Base-by-base conservation (phyloP, 345 rosid genomes). In the Limnanthes douglasii region DNA sequence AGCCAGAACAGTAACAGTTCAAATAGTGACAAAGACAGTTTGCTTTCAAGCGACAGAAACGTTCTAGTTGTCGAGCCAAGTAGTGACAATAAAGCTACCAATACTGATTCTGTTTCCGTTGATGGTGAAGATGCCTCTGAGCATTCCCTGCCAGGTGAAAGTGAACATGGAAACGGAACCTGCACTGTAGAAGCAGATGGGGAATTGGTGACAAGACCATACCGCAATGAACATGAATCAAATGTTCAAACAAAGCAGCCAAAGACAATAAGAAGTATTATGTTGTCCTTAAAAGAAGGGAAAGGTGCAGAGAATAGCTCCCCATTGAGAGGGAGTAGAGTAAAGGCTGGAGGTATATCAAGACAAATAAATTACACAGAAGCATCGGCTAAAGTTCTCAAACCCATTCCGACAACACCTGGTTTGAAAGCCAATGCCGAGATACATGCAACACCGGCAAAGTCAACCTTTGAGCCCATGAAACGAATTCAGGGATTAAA, bases 211-310 rank as follows among this genome's bases (percentile, higher is more conserved):
- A 35, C 37, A 43, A 77, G 65, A 48, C 66, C 69, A 16, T 34
- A 59, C 11, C 60, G 50, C 21, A 50, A 36, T 51, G 73, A 61
- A 41, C 78, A 58, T 18, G 60, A 60, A 31, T 51, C 69, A 30
- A 71, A 57, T 28, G 57, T 50, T 21, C 80, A 70, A 53, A 37
- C 67, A 48, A 80, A 68, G 72, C 86, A 80, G 50, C 88, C 95
- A 2, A 90, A 76, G 54, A 74, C 82, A 35, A 84, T 84, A 27
- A 80, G 64, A 61, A 65, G 56, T 56, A 80, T 84, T 34, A 80
- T 90, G 92, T 77, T 71, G 74, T 77, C 94, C 50, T 51, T 90
- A 50, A 90, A 77, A 69, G 98, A 84, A 72, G 98, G 84, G 34
- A 77, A 77, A 63, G 62, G 60, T 38, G 69, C 94, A 65, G 95